Conservation (phyloP, 805 yeast genomes). For the Hanseniaspora hatyaiensis region DNA sequence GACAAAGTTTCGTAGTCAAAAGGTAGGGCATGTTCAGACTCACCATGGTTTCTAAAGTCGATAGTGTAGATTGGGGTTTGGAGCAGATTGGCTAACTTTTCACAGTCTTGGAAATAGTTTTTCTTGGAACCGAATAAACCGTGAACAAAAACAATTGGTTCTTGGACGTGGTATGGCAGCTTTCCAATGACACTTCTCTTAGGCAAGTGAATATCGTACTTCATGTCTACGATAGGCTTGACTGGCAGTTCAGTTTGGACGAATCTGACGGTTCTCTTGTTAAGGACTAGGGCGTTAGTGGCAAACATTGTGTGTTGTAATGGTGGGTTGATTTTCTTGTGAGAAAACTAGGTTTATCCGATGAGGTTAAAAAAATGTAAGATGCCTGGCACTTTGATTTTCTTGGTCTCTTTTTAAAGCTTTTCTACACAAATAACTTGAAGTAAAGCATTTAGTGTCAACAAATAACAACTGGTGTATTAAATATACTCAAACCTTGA, state of each 20-base stretch:
- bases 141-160: conserved; percentile 36
- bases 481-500: no score
- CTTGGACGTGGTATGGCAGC: conserved; percentile 21
- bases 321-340: no score
- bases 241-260: conserved; percentile 19
- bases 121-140: conserved; percentile 40
- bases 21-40: conserved; percentile 34
- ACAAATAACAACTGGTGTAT: no score
- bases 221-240: conserved; percentile 23
- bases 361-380: neutral
- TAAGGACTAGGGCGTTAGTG: neutral
- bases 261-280: conserved; percentile 12
- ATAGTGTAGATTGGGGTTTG: conserved; percentile 32
- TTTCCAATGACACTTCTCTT: conserved; percentile 21
- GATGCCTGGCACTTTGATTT: no score
- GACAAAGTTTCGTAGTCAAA: conserved; percentile 34
- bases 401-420: no score
- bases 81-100: conserved; percentile 28
- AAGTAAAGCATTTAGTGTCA: no score
- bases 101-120: conserved; percentile 33
- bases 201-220: conserved; percentile 26
- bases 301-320: conserved; percentile 6
- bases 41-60: conserved; percentile 43
- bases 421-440: no score
- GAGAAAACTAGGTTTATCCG: neutral